phyloP scores from a whole-genome alignment of 2,329 filamentous ascomycete genomes.

The Fusarium torulosum region DNA sequence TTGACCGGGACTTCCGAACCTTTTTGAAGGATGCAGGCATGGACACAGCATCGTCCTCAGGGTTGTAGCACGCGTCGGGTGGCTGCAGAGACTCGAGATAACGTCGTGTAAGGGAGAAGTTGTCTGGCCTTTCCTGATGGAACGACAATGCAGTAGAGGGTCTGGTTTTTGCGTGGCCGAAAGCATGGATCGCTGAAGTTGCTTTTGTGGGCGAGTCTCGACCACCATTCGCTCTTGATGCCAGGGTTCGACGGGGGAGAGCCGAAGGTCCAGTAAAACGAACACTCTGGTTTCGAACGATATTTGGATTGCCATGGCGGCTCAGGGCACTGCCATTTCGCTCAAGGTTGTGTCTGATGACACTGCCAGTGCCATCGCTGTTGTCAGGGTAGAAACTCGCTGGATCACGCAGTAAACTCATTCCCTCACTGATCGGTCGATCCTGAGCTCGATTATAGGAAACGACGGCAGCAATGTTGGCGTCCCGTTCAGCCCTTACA shows the following conservation, averaged over 20 bases:
- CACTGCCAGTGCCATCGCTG: slow-evolving; percentile 41
- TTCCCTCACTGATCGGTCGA: slow-evolving; percentile 46
- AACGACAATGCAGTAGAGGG: slow-evolving; percentile 36
- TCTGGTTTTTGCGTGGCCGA: slow-evolving; percentile 29
- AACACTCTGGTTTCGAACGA: slow-evolving; percentile 66
- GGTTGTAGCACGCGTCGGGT: slow-evolving; percentile 60
- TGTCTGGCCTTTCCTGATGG: slow-evolving; percentile 13
- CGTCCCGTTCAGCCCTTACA: slow-evolving; percentile 66
- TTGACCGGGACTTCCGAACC: slow-evolving; percentile 68
- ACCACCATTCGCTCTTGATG: slow-evolving; percentile 49
- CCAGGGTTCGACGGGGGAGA: slow-evolving; percentile 47
- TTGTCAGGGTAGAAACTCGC: slow-evolving; percentile 32
- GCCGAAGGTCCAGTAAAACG: slow-evolving; percentile 61
- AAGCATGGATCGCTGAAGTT: slow-evolving; percentile 16
- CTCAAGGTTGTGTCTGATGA: slow-evolving; percentile 25
- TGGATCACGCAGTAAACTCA: slow-evolving; percentile 43
- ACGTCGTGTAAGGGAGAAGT: slow-evolving; percentile 40
- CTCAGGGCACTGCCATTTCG: slow-evolving; percentile 30
- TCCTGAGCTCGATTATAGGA: slow-evolving; percentile 69
- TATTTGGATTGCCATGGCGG: slow-evolving; percentile 37
- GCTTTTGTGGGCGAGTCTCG: slow-evolving; percentile 25
- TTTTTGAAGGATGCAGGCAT: slow-evolving; percentile 62
- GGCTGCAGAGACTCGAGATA: slow-evolving; percentile 48
- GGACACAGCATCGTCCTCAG: slow-evolving; percentile 62
- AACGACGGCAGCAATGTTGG: slow-evolving; percentile 70